These are phyloP conservation scores for Wilcoxina mikolae DNA, from an alignment of 495 filamentous ascomycete species.

Conservation along the genomic window DNA sequence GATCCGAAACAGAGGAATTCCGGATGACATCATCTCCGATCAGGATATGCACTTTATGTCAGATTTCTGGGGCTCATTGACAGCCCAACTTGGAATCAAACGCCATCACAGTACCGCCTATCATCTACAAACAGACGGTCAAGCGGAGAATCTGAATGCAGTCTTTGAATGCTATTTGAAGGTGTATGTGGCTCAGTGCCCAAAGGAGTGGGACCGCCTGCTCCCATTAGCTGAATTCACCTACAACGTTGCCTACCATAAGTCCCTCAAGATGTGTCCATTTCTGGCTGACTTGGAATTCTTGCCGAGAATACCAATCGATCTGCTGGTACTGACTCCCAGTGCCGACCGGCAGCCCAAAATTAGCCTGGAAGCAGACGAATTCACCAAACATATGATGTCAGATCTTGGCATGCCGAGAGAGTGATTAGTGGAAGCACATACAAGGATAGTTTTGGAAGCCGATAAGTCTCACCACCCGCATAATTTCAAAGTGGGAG, in stretches of 20 bases:
- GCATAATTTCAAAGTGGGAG: not conserved
- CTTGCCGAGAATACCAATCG: not conserved
- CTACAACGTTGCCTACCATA: not conserved
- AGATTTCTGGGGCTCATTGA: conserved; percentile 6
- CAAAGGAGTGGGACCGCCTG: not conserved
- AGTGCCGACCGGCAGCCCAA: not conserved
- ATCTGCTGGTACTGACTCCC: not conserved
- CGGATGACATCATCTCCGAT: conserved; percentile 6
- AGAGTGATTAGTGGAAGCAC: not conserved
- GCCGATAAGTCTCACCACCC: not conserved
- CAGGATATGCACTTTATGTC: not conserved
- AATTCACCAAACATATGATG: not conserved
- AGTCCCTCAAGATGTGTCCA: not conserved
- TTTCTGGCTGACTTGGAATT: not conserved
- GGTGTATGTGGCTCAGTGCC: not conserved
- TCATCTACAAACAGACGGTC: too few species aligned
- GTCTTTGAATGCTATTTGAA: not conserved
- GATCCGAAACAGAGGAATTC: not conserved
- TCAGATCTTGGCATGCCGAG: not conserved
- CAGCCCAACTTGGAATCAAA: not conserved
- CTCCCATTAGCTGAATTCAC: not conserved
- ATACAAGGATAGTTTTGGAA: not conserved
- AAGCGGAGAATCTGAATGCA: not conserved
- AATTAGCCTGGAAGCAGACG: not conserved
- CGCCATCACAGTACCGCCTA: not conserved